These are phyloP conservation scores for Clohesyomyces aquaticus DNA, from an alignment of 495 filamentous ascomycete genomes.

Conservation along the genomic window DNA sequence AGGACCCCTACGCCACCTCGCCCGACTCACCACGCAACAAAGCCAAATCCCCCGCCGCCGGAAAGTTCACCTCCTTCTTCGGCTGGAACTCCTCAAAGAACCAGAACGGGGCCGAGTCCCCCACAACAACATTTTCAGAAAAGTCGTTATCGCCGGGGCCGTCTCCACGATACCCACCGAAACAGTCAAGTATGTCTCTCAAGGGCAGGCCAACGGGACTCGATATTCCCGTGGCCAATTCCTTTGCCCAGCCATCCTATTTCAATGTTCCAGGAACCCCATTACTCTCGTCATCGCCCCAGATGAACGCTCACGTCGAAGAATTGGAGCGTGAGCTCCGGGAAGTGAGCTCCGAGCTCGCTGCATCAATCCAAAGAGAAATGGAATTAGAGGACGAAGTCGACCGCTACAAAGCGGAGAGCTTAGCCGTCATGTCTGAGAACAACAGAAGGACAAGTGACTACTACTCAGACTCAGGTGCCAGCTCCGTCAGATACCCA, in stretches of 20 bases:
- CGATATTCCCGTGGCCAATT: slow-evolving; percentile 48
- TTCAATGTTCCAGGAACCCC: slow-evolving; percentile 49
- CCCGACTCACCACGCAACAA: slow-evolving; percentile 44
- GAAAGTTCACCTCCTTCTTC: slow-evolving; percentile 70
- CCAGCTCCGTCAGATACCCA: slow-evolving; percentile 76
- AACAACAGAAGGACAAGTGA: slow-evolving; percentile 87
- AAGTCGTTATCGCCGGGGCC: slow-evolving; percentile 60
- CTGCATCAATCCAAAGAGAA: slow-evolving; percentile 88
- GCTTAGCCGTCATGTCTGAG: slow-evolving; percentile 49
- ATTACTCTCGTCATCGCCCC: slow-evolving; percentile 49
- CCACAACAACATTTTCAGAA: slow-evolving; percentile 68
- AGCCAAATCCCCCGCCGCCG: slow-evolving; percentile 62
- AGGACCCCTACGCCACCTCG: slow-evolving; percentile 34
- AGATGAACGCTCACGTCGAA: slow-evolving; percentile 57
- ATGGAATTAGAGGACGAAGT: slow-evolving; percentile 96
- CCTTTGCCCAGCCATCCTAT: slow-evolving; percentile 36
- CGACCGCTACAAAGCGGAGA: slow-evolving; percentile 76
- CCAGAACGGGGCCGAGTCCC: slow-evolving; percentile 59
- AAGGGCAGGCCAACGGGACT: slow-evolving; percentile 47
- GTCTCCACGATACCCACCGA: slow-evolving; percentile 61
- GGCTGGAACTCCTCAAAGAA: slow-evolving; percentile 65
- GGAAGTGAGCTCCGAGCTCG: slow-evolving; percentile 89
- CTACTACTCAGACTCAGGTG: slow-evolving; percentile 96
- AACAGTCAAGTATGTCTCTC: slow-evolving; percentile 42
- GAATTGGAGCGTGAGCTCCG: slow-evolving; percentile 93